A percentile compares a stretch with the other conserved stretches of the same genome.
These are phyloP conservation scores for Calonectria multiphialidica DNA, from an alignment of 2,329 filamentous ascomycete species.

Conservation along the genomic window DNA sequence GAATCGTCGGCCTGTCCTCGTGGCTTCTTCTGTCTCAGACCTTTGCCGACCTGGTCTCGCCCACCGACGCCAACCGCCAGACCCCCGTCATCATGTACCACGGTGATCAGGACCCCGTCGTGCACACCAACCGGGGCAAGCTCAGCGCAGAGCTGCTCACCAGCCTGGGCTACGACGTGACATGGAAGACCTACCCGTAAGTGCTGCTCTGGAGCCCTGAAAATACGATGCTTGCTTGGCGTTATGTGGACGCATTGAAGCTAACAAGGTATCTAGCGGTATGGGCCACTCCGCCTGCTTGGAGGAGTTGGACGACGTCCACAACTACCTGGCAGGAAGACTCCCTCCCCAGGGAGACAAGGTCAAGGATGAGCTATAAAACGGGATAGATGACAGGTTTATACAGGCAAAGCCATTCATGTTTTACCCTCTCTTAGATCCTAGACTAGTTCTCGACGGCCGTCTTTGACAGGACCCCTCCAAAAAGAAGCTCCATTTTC, in stretches of 20 bases:
- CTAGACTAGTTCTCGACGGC: background rate
- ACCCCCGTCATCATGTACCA: conserved; percentile 93
- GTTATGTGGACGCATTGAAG: background rate
- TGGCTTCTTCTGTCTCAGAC: conserved; percentile 77
- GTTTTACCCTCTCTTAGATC: background rate
- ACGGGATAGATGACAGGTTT: background rate
- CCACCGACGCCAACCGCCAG: conserved; percentile 65
- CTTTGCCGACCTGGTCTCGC: conserved; percentile 56
- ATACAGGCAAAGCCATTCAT: background rate
- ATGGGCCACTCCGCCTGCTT: conserved; percentile 82
- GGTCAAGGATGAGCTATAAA: conserved; percentile 13
- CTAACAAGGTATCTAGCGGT: conserved; percentile 58
- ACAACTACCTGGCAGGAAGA: conserved; percentile 64
- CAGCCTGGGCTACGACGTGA: conserved; percentile 77
- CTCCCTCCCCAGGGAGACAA: conserved; percentile 50
- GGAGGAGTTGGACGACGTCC: conserved; percentile 86
- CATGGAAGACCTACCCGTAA: conserved; percentile 82
- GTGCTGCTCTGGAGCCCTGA: conserved; percentile 42
- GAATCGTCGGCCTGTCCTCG: conserved; percentile 86
- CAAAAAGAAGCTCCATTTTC: conserved; percentile 8
- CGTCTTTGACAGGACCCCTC: background rate
- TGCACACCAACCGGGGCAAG: conserved; percentile 77
- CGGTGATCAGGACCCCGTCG: conserved; percentile 81
- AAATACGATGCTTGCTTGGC: background rate
- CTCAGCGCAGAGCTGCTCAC: conserved; percentile 75